phyloP scores from a whole-genome alignment of 2,329 filamentous ascomycete genomes.

The Colletotrichum lindemuthianum region DNA sequence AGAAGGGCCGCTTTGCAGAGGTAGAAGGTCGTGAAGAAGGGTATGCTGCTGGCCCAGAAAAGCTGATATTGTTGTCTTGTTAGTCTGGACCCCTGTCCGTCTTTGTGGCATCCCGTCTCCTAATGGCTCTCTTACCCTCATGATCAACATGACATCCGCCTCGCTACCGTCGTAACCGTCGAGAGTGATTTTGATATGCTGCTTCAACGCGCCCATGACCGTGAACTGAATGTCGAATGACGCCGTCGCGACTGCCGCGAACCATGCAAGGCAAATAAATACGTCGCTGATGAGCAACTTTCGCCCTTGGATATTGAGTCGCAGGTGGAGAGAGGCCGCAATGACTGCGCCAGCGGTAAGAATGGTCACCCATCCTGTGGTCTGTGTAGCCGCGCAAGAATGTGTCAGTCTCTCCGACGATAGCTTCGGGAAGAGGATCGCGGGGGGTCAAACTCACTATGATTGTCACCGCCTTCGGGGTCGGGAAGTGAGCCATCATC shows the following conservation, averaged over 20 bases:
- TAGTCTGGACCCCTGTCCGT: neutral
- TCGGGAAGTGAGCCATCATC: constrained; percentile 33
- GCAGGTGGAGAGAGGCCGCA: constrained; percentile 28
- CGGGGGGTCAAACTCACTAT: constrained; percentile 18
- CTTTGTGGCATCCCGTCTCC: neutral
- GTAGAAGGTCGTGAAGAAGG: constrained; percentile 31
- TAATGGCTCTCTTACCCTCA: constrained; percentile 11
- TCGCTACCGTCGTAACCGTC: constrained; percentile 26
- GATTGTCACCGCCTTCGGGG: constrained; percentile 34
- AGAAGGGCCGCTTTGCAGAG: constrained; percentile 32
- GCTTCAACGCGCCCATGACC: constrained; percentile 27
- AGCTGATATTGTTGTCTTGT: neutral
- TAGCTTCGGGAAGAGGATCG: neutral
- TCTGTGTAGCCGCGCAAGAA: constrained; percentile 1
- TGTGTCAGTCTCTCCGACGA: constrained; percentile 7
- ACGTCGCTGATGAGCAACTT: constrained; percentile 21
- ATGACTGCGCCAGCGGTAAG: constrained; percentile 30
- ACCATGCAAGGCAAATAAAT: constrained; percentile 30
- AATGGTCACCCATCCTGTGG: constrained; percentile 29
- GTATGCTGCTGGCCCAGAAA: constrained; percentile 33
- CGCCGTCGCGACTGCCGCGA: constrained; percentile 18
- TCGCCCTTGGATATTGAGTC: constrained; percentile 30
- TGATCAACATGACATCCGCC: neutral
- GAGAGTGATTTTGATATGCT: constrained; percentile 22
- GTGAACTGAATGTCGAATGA: constrained; percentile 33